A percentile compares a stretch with the other conserved stretches of the same genome.
These are phyloP conservation scores for Solanum virginianum DNA, from an alignment of 257 asterid species.

Conservation along the genomic window DNA sequence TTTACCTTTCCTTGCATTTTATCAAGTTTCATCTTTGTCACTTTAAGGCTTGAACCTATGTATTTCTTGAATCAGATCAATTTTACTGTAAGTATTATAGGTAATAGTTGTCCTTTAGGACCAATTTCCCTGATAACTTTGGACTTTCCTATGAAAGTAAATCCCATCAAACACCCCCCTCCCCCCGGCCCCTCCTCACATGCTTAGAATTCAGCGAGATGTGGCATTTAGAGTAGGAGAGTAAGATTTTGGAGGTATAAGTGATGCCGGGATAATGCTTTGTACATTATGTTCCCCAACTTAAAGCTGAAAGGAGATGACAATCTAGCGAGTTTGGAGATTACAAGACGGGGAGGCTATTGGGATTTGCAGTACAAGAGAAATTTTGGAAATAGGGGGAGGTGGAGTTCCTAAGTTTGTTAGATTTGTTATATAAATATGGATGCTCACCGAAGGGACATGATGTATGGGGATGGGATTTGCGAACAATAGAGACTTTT, in stretches of 20 bases:
- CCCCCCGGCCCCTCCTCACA: not conserved
- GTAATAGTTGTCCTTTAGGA: not conserved
- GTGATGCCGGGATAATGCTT: not conserved
- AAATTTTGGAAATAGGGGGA: not conserved
- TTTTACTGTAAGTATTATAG: not conserved
- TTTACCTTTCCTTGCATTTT: not conserved
- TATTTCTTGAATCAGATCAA: not conserved
- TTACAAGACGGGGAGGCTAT: not conserved
- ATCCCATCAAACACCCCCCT: not conserved
- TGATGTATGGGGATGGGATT: not conserved
- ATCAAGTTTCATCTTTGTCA: not conserved
- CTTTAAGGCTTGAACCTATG: not conserved
- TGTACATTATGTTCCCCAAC: not conserved
- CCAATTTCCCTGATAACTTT: not conserved
- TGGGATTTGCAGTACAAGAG: not conserved
- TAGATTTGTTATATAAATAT: not conserved
- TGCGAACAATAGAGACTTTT: not conserved
- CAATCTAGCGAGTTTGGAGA: not conserved
- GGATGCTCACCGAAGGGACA: not conserved
- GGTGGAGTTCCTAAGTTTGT: not conserved
- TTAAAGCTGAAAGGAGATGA: not conserved
- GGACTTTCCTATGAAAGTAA: not conserved
- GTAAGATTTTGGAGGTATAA: not conserved
- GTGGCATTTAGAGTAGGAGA: not conserved
- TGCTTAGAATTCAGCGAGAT: not conserved